Percentiles rank a stretch among this genome's conserved stretches.
Conservation (phyloP, 1,139 yeast genomes). For the Saccharomycopsis crataegensis region DNA sequence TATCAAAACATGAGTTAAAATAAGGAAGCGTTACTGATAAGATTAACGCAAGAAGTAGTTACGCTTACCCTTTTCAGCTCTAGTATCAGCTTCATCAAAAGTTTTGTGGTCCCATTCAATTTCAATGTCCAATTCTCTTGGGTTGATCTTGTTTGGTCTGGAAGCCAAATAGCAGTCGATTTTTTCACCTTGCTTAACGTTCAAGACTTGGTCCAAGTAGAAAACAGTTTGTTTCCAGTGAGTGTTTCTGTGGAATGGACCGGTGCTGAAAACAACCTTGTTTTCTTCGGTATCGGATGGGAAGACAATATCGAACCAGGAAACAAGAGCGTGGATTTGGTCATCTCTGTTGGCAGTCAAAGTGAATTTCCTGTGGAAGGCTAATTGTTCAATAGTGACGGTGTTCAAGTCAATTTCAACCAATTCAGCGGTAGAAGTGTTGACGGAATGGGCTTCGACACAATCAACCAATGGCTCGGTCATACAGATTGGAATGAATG, state of each 20-base stretch:
- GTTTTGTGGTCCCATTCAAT: slow-evolving; percentile 48
- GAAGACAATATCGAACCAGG: slow-evolving; percentile 94
- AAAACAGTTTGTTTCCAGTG: slow-evolving; percentile 98
- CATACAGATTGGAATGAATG: slow-evolving; percentile 67
- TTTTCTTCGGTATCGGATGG: slow-evolving; percentile 45
- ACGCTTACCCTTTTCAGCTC: slow-evolving; percentile 49
- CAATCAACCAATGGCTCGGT: slow-evolving; percentile 92
- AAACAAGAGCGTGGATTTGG: slow-evolving; percentile 77
- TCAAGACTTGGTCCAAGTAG: slow-evolving; percentile 77
- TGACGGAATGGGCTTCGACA: slow-evolving; percentile 73
- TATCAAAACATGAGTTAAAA: too few species aligned
- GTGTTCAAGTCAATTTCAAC: slow-evolving; percentile 86
- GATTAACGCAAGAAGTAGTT: slow-evolving; percentile 58
- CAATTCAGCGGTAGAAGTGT: slow-evolving; percentile 62
- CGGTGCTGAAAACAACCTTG: slow-evolving; percentile 65
- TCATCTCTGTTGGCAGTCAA: slow-evolving; percentile 74
- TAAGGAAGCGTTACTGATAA: too few species aligned
- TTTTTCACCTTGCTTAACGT: slow-evolving; percentile 68
- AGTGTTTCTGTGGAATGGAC: slow-evolving; percentile 75
- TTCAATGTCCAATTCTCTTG: slow-evolving; percentile 78
- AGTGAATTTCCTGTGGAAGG: slow-evolving; percentile 61
- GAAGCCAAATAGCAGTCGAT: slow-evolving; percentile 67
- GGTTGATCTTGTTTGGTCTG: slow-evolving; percentile 69
- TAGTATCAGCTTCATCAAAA: slow-evolving; percentile 42
- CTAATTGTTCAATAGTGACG: slow-evolving; percentile 73